Conservation (phyloP, 2,329 filamentous ascomycete species). For the Calonectria hongkongensis region DNA sequence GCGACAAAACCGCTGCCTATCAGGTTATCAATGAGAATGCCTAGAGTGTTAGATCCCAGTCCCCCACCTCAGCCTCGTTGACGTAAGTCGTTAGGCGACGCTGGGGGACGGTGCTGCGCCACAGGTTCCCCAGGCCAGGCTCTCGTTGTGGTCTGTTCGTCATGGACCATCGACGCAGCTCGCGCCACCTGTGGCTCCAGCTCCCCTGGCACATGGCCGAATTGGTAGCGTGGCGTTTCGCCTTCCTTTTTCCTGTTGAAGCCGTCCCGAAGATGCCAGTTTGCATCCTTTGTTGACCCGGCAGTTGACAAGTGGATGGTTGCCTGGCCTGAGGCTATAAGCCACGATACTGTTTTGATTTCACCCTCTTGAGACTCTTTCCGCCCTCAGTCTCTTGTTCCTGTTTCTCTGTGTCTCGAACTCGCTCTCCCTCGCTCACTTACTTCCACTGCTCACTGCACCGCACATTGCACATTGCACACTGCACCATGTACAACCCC, state of each 20-base stretch:
- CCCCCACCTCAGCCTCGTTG: conserved; percentile 43
- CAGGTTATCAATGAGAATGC: conserved; percentile 4
- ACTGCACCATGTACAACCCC: conserved; percentile 71
- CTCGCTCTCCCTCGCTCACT: conserved; percentile 11
- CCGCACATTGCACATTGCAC: not conserved
- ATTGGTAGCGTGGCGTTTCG: conserved; percentile 59
- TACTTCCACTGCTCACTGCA: not conserved
- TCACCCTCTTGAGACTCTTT: not conserved
- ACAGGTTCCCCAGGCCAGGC: conserved; percentile 41
- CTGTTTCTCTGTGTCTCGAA: conserved; percentile 1
- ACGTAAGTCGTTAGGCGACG: conserved; percentile 31
- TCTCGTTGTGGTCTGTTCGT: conserved; percentile 10
- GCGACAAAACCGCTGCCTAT: conserved; percentile 33
- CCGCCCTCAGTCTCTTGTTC: not conserved
- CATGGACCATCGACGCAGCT: conserved; percentile 28
- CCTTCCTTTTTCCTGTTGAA: conserved; percentile 36
- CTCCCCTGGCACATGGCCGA: conserved; percentile 33
- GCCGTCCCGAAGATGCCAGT: conserved; percentile 53
- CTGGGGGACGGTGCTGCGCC: conserved; percentile 38
- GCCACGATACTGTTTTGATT: not conserved
- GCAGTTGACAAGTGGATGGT: conserved; percentile 34
- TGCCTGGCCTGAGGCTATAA: conserved; percentile 37
- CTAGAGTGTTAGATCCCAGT: conserved; percentile 14
- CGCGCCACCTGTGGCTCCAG: conserved; percentile 53
- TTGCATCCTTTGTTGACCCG: conserved; percentile 45